Percentiles rank a stretch among this genome's conserved stretches.
Conservation (phyloP, 2,329 filamentous ascomycete genomes). For the Cordyceps farinosa region DNA sequence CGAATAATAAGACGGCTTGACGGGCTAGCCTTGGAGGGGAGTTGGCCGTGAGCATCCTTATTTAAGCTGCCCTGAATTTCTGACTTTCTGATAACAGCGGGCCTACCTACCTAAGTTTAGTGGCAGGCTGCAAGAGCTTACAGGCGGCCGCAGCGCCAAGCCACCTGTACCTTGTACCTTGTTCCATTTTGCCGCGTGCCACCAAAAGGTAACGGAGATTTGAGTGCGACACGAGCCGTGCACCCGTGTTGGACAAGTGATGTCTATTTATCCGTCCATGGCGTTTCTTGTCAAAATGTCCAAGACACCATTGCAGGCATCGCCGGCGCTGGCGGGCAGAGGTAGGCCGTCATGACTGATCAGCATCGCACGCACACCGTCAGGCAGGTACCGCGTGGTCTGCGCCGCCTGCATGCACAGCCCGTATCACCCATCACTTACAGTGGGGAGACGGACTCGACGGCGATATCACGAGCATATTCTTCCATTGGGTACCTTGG, state of each 20-base stretch:
- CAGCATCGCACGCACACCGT: neutral
- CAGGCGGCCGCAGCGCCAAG: neutral
- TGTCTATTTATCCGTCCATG: neutral
- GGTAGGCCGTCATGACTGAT: neutral
- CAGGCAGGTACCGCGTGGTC: neutral
- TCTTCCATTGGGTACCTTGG: neutral
- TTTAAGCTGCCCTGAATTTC: conserved; percentile 9
- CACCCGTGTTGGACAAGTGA: neutral
- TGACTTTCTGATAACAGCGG: neutral
- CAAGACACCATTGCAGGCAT: neutral
- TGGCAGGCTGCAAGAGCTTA: neutral
- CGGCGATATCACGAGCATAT: neutral
- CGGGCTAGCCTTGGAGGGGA: neutral
- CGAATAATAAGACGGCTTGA: neutral
- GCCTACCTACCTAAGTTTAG: neutral
- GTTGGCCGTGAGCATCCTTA: neutral
- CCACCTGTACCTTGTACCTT: neutral
- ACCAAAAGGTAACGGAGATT: neutral
- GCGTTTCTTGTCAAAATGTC: neutral
- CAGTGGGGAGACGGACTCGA: neutral
- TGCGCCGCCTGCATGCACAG: neutral
- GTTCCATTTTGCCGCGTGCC: neutral
- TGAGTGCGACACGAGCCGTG: neutral
- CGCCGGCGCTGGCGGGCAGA: neutral
- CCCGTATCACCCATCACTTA: conserved; percentile 4